A percentile compares a stretch with the other conserved stretches of the same genome.
Conservation (phyloP, 345 rosid genomes). For the Ailanthus altissimus region DNA sequence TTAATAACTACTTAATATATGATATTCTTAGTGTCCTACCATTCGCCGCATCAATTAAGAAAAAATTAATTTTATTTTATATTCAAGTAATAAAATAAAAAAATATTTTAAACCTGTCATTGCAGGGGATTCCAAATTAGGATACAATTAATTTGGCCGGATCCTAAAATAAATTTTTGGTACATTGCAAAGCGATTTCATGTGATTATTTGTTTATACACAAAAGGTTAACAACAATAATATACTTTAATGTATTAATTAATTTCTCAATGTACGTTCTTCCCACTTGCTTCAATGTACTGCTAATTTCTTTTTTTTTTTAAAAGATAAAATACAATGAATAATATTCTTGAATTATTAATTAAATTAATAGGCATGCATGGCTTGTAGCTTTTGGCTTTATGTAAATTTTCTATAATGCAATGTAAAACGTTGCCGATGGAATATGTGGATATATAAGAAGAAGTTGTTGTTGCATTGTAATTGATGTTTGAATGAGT, state of each 20-base stretch:
- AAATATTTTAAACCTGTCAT: too few relatives aligned
- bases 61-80: too few relatives aligned
- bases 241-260: not conserved
- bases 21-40: too few relatives aligned
- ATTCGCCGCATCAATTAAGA: too few relatives aligned
- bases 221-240: not conserved
- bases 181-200: not conserved
- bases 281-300: too few relatives aligned
- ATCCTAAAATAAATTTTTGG: too few relatives aligned
- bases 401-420: not conserved
- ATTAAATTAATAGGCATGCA: not conserved
- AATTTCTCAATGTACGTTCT: not conserved
- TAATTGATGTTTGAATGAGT: slow-evolving; percentile 36
- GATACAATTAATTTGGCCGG: too few relatives aligned
- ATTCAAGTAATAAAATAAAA: too few relatives aligned
- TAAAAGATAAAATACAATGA: not conserved
- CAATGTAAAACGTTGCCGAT: not conserved
- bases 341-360: not conserved
- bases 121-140: too few relatives aligned
- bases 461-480: slow-evolving; percentile 17
- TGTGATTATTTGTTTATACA: not conserved
- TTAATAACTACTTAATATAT: too few relatives aligned
- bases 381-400: slow-evolving; percentile 16
- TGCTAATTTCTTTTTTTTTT: too few relatives aligned
- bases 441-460: not conserved